Base-by-base conservation (phyloP, 2,329 filamentous ascomycete species). In the Aspergillus hortae region DNA sequence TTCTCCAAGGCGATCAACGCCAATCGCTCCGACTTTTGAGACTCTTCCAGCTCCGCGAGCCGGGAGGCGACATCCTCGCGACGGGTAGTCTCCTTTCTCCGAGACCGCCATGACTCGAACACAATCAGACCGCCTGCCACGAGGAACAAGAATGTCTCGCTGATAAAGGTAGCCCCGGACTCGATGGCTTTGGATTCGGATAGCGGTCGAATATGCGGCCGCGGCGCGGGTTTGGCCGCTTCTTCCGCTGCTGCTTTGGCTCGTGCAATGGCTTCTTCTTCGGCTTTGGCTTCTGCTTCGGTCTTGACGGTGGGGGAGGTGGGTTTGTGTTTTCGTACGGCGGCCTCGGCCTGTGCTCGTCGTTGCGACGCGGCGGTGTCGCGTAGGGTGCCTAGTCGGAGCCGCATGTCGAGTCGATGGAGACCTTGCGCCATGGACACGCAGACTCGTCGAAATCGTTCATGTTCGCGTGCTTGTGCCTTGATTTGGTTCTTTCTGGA, bases 151-250 rank as follows among this genome's bases (percentile, higher is more conserved):
- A 88, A 88, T 0, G 81, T 71, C 62, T 88, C 85, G 30, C 82
- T 83, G 45, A 86, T 85, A 61, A 88, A 88, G 56, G 85, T 87
- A 3, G 85, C 85, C 3, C 85, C 85, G 35, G 81, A 80, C 63
- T 88, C 85, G 49, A 88, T 87, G 0, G 85, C 85, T 61, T 87
- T 86, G 11, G 81, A 77, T 64, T 88, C 85, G 2, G 82, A 82
- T 10, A 88, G 72, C 6, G 85, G 85, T 42, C 84, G 74, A 51
- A 88, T 87, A 32, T 78, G 78, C 5, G 80, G 80, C 51, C 74
- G 74, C 23, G 67, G 71, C 38, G 66, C 71, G 53, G 74, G 69
- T 54, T 79, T 77, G 43, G 77, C 73, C 47, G 79, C 72, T 59
- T 77, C 78, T 38, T 71, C 68, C 1, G 66, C 65, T 2, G 70